Conservation (phyloP, 495 filamentous ascomycete genomes). For the Cercophora scortea region DNA sequence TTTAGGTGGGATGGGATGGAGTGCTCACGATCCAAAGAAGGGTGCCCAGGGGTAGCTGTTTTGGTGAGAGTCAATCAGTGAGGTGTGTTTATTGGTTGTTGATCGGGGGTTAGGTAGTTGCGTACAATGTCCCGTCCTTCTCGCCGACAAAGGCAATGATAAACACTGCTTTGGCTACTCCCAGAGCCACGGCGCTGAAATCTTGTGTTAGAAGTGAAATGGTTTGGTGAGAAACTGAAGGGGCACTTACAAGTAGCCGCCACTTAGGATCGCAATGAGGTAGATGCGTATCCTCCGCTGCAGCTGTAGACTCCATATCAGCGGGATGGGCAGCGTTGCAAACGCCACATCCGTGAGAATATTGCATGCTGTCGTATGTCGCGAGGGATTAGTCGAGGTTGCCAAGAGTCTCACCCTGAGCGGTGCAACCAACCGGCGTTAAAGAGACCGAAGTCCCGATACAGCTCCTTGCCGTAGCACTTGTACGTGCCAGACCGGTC, state of each 20-base stretch:
- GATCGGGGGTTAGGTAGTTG: background rate
- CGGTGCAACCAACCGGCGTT: conserved; percentile 23
- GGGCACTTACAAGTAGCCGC: conserved; percentile 35
- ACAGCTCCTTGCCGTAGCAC: conserved; percentile 25
- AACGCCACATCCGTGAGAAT: conserved; percentile 41
- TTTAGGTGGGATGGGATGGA: background rate
- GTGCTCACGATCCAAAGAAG: conserved; percentile 24
- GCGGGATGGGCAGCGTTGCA: conserved; percentile 34
- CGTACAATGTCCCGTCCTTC: conserved; percentile 18
- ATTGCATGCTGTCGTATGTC: conserved; percentile 24
- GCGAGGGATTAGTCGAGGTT: background rate
- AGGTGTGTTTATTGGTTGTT: background rate
- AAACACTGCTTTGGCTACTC: conserved; percentile 20
- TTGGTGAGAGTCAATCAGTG: background rate
- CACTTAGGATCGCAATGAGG: conserved; percentile 34
- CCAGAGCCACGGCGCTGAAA: conserved; percentile 18
- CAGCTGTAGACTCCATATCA: conserved; percentile 38
- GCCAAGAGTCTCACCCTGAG: background rate
- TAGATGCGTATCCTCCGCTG: conserved; percentile 30
- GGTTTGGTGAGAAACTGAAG: background rate
- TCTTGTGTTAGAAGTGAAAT: background rate
- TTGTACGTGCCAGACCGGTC: conserved; percentile 13
- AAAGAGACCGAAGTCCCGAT: conserved; percentile 28
- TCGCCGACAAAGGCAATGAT: conserved; percentile 21
- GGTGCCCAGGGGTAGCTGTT: conserved; percentile 13